Base-by-base conservation (phyloP, 78 protist species). In the Dictyostelium brefeldianum region DNA sequence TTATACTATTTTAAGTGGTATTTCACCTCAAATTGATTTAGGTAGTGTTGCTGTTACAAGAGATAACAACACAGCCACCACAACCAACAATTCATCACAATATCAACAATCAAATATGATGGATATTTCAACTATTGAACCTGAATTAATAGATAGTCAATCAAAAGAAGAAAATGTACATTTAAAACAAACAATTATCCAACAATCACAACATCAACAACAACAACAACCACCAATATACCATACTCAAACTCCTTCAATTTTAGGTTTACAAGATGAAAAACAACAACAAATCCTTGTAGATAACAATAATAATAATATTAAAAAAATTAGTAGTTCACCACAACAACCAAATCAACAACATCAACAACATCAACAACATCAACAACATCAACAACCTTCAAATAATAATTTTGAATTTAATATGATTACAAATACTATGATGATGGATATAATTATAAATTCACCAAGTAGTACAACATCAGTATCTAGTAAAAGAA, bases 401-500 rank as follows among this genome's bases (percentile, higher is more conserved):
- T 65, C 43, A 27, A 29, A 71, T 11, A 31, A 17, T 51, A 75
- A 25, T 17, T 48, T 81, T 25, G 89, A 81, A 25, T 59, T 48
- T 51, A 65, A 71, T 15, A 36, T 36, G 43, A 36, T 36, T 36
- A 36, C 43, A 36, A 36, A 36, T 36, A 36, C 43, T 36, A 36
- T 36, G 43, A 25, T 53, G 15, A 70, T 70, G 41, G 71, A 53
- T 65, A 80, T 70, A 53, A 82, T 82, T 4, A 53, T 67, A 17
- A 70, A 53, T 64, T 78, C 90, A 53, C 90, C 90, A 25, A 78
- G 70, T 36, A 78, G 83, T 56, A 78, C 65, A 11, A 50, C 81
- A 15, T 50, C 64, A 27, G 14, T 77, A 20, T 22, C 18, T 1
- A 43, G 9, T 8, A 71, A 25, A 20, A 78, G 56, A 25, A 78